Evolutionary conservation across 2,329 filamentous ascomycete genomes (phyloP).

Genomic region (Tolypocladium guangdongense): DNA sequence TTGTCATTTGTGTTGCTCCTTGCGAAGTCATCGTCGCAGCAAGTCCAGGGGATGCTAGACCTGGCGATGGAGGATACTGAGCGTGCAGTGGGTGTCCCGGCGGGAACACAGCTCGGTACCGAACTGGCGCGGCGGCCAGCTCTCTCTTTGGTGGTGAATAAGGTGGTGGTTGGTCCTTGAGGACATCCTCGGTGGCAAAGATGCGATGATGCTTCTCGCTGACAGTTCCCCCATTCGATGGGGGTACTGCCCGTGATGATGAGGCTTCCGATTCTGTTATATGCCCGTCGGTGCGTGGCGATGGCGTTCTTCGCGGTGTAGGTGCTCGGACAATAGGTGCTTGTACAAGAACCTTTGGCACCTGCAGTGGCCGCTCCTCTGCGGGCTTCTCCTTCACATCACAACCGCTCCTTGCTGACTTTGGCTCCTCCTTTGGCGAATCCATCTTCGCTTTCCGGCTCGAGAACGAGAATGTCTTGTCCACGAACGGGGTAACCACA

Average conservation of each 20-base stretch:
- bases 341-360: slow-evolving; percentile 10
- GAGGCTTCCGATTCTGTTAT: not conserved
- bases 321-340: slow-evolving; percentile 26
- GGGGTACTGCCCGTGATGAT: not conserved
- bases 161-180: slow-evolving; percentile 38
- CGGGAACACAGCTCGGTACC: slow-evolving; percentile 49
- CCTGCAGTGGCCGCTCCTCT: slow-evolving; percentile 8
- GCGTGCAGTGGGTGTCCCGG: slow-evolving; percentile 35
- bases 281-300: slow-evolving; percentile 12
- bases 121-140: slow-evolving; percentile 23
- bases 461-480: slow-evolving; percentile 32
- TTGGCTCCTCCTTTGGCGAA: slow-evolving; percentile 16
- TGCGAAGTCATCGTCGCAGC: slow-evolving; percentile 51
- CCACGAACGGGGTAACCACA: slow-evolving; percentile 57
- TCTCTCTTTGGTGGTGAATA: slow-evolving; percentile 37
- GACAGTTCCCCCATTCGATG: slow-evolving; percentile 2
- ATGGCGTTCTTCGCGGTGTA: slow-evolving; percentile 22
- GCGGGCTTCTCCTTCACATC: slow-evolving; percentile 7
- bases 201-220: slow-evolving; percentile 28
- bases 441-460: slow-evolving; percentile 22
- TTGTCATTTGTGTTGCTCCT: slow-evolving; percentile 47
- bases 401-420: slow-evolving; percentile 26
- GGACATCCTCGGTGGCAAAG: slow-evolving; percentile 23
- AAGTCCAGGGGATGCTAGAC: slow-evolving; percentile 51
- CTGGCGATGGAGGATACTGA: slow-evolving; percentile 46